Base-by-base conservation (phyloP, 345 rosid species). In the Salix brachista region DNA sequence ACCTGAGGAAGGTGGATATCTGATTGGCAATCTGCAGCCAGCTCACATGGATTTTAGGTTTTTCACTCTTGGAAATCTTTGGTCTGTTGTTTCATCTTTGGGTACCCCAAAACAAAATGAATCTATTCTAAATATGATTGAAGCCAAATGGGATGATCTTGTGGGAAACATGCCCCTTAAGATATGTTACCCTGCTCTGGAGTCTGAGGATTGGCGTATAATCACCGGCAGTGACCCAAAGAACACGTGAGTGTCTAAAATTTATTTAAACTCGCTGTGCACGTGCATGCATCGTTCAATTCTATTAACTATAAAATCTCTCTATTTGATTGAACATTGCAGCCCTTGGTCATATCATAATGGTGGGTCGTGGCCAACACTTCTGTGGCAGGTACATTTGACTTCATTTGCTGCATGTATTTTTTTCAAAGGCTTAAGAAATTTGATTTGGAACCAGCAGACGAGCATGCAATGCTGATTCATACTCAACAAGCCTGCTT, bases 311-410 rank as follows among this genome's bases (percentile, higher is more conserved):
- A 69, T 73, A 18, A 75, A 46, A 25, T 75, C 8, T 42, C 54
- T 56, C 71, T 28, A n/a, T 23, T 72, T 75, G 65, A 58, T 74
- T 78, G 66, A 80, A 69, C 39, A 69, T 77, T 83, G 78, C 90
- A 96, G 98, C 72, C 91, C 98, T 73, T 96, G 99, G 99, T 96
- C 99, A 23, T 96, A 96, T 89, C 99, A 96, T 80, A 96, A 96
- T 80, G 91, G 97, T 66, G 99, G 98, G 80, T 93, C 99, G 36
- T 93, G 99, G 99, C 99, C 98, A 5, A 89, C 98, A 4, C 96
- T 96, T 78, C 88, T 96, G 78, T 96, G 99, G 99, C 99, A 96
- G 99, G 99, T 96, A 84, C 36, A 72, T 71, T 58, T 12, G 14
- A 64, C 26, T 25, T 56, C 65, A 10, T 13, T 25, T n/a, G 56